Conservation (phyloP, 495 filamentous ascomycete genomes). For the Aspergillus avenaceus region DNA sequence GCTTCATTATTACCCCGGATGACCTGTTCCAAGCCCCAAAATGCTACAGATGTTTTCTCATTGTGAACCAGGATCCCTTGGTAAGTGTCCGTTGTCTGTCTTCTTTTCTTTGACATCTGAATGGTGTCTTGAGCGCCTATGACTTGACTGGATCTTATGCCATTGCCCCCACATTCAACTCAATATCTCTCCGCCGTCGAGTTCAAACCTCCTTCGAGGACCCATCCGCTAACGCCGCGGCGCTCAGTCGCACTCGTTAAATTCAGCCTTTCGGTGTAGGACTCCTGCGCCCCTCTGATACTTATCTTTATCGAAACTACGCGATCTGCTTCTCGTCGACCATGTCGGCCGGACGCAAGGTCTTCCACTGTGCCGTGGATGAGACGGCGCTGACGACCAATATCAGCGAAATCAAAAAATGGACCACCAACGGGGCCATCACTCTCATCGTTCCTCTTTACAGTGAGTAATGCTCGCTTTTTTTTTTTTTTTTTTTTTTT, state of each 20-base stretch:
- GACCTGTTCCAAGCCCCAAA: constrained; percentile 14
- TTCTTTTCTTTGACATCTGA: neutral
- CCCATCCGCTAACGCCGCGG: constrained; percentile 28
- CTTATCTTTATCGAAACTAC: constrained; percentile 5
- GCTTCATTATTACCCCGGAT: neutral
- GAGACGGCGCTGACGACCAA: constrained; percentile 67
- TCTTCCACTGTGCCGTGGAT: constrained; percentile 72
- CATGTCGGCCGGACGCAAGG: constrained; percentile 53
- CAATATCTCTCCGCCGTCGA: neutral
- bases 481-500: constrained; percentile 5
- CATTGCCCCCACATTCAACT: neutral
- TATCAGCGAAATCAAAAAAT: constrained; percentile 66
- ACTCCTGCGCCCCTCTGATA: constrained; percentile 12
- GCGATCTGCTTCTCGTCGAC: constrained; percentile 12
- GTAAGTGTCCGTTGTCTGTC: constrained; percentile 18
- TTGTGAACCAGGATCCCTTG: constrained; percentile 18
- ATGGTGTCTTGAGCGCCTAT: neutral
- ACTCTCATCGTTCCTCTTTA: constrained; percentile 65
- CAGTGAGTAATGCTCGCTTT: constrained; percentile 44
- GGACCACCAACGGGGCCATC: constrained; percentile 60
- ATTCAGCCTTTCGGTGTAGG: constrained; percentile 34
- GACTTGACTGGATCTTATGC: neutral
- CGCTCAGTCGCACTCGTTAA: constrained; percentile 32
- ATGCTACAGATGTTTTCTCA: constrained; percentile 32
- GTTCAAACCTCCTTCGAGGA: neutral